Conservation (phyloP, 768 basidiomycete genomes). For the Suillus americanus region DNA sequence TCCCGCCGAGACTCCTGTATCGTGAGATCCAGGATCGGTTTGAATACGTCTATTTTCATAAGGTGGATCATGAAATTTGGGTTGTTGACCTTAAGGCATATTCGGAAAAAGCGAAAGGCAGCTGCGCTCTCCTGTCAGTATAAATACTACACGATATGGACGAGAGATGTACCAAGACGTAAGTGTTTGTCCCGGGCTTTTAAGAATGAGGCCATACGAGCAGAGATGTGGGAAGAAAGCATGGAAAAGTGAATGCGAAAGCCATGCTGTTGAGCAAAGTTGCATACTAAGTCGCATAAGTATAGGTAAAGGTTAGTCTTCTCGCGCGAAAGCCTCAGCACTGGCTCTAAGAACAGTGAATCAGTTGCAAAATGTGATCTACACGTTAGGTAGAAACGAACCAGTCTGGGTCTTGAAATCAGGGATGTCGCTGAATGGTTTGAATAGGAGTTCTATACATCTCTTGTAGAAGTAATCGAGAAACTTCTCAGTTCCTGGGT, state of each 20-base stretch:
- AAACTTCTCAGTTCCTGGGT: conserved; percentile 84
- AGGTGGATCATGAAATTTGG: conserved; percentile 70
- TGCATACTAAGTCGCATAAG: conserved; percentile 88
- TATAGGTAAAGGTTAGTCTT: conserved; percentile 83
- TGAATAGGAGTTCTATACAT: conserved; percentile 75
- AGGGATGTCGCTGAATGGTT: conserved; percentile 72
- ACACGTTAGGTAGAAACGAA: conserved; percentile 16
- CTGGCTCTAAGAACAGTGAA: conserved; percentile 40
- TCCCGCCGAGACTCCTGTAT: conserved; percentile 81
- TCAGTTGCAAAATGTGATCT: background rate
- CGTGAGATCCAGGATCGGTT: conserved; percentile 83
- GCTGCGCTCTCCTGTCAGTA: conserved; percentile 46
- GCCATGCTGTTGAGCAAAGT: conserved; percentile 84
- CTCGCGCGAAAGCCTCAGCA: conserved; percentile 63
- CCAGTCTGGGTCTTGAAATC: conserved; percentile 59
- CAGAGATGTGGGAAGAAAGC: conserved; percentile 74
- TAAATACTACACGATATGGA: background rate
- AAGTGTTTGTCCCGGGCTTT: conserved; percentile 88
- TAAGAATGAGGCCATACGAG: conserved; percentile 74
- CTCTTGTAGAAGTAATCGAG: conserved; percentile 92
- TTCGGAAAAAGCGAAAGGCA: conserved; percentile 89
- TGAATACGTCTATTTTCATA: conserved; percentile 81
- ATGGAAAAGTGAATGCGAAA: conserved; percentile 92
- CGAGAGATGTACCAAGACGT: conserved; percentile 68
- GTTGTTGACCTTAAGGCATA: conserved; percentile 82